Evolutionary conservation across 73 alveolate species (phyloP).

Genomic region (Paramecium bursaria): DNA sequence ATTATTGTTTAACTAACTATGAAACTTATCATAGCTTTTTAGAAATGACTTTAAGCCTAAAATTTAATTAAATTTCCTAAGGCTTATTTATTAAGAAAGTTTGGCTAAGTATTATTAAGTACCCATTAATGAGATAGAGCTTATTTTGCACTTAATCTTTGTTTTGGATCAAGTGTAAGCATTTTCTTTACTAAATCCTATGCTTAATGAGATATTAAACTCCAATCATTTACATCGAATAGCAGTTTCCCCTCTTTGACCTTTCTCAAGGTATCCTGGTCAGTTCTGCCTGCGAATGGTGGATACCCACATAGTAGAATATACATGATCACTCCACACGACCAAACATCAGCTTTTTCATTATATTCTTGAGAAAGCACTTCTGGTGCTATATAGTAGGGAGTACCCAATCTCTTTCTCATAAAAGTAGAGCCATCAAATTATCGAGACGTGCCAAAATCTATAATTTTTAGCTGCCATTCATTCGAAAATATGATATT

Average conservation of each 20-base stretch:
- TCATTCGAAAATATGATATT: conserved; percentile 75
- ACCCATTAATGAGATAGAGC: conserved; percentile 71
- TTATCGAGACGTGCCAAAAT: conserved; percentile 91
- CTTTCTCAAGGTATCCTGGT: conserved; percentile 73
- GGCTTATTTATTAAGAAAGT: not conserved
- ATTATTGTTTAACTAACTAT: conserved; percentile 32
- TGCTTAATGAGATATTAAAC: conserved; percentile 70
- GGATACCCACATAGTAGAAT: conserved; percentile 84
- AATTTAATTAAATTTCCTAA: conserved; percentile 36
- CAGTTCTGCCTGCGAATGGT: conserved; percentile 84
- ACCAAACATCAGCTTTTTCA: conserved; percentile 90
- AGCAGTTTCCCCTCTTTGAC: conserved; percentile 74
- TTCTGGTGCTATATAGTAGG: conserved; percentile 92
- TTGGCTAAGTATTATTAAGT: not conserved
- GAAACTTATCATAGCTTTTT: conserved; percentile 53
- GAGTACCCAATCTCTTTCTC: conserved; percentile 83
- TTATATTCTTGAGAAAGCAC: conserved; percentile 75
- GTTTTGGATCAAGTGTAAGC: conserved; percentile 75
- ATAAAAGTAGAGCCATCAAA: conserved; percentile 71
- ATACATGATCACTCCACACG: conserved; percentile 91
- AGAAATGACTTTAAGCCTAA: conserved; percentile 37
- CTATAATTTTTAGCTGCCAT: conserved; percentile 80
- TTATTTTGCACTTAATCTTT: conserved; percentile 83
- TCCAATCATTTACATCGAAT: conserved; percentile 75
- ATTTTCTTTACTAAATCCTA: conserved; percentile 80